Base-by-base conservation (phyloP, 441 rosid genomes). In the Metrosideros polymorpha region DNA sequence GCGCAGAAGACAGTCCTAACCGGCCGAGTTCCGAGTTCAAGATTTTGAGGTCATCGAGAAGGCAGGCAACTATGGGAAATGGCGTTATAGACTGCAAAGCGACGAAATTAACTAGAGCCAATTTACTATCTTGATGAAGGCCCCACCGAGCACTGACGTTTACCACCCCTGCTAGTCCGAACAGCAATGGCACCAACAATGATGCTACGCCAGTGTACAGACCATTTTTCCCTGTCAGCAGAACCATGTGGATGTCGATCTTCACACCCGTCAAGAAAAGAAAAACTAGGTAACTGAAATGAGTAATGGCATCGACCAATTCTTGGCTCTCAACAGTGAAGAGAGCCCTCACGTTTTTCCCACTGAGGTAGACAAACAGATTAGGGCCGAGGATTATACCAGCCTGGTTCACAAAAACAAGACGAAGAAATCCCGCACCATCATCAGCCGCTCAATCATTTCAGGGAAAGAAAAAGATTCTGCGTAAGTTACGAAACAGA, bases 1-100 rank as follows among this genome's bases (percentile, higher is more conserved):
- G 71, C 1, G 93, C 89, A 6, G 92, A 32, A 1, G 95, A 89
- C 12, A 94, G 89, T 0, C 90, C 94, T 1, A 94, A 84, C 49
- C 95, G 87, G 0, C 97, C 98, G 1, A 97, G 91, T 84, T 95
- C 97, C 0, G 98, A 92, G 84, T 96, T 94, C 13, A 90, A 59
- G 83, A 96, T 90, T 57, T 90, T 90, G 29, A 95, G 91, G 83
- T 95, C 96, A 32, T 85, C 84, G 24, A 97, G 89, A 27, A 94
- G 91, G 83, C 88, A 88, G 17, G 92, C 89, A 25, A 92, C 85
- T 4, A 92, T 94, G 0, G 96, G 94, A 83, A 93, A 92, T 3
- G 94, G 75, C 19, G 87, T 89, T 15, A 86, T 47, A 27, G 88
- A 87, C 8, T 82, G 84, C 79, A 71, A 22, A 39, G 79, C 79